phyloP scores from a whole-genome alignment of 441 rosid species.

The Erodium texanum region DNA sequence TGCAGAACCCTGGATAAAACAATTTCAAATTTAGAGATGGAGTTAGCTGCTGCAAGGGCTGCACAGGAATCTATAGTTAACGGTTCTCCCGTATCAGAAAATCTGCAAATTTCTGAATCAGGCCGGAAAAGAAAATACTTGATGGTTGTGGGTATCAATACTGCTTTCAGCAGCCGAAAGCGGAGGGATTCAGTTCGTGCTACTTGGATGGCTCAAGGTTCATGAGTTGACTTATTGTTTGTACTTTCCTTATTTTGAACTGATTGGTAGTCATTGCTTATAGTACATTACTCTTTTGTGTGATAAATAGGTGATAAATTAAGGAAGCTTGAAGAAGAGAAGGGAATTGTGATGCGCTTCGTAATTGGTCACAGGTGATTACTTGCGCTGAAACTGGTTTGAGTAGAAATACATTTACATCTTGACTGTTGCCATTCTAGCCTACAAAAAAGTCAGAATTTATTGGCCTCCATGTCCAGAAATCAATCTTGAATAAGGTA shows the following conservation, averaged over 20 bases:
- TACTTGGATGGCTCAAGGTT: constrained; percentile 97
- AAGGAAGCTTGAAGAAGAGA: constrained; percentile 84
- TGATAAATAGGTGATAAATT: constrained; percentile 50
- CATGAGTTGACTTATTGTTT: constrained; percentile 13
- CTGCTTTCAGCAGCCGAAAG: constrained; percentile 88
- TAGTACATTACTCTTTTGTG: not conserved
- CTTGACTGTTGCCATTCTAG: not conserved
- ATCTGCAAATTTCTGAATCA: constrained; percentile 40
- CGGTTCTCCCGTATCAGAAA: constrained; percentile 70
- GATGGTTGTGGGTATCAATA: constrained; percentile 84
- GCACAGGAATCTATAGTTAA: constrained; percentile 71
- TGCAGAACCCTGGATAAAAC: constrained; percentile 72
- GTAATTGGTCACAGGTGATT: constrained; percentile 85
- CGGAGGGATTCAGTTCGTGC: constrained; percentile 85
- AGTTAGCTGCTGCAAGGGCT: constrained; percentile 72
- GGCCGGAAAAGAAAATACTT: constrained; percentile 53
- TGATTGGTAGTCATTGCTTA: not conserved
- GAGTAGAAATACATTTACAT: not conserved
- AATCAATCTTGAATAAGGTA: no score
- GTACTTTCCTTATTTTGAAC: not conserved
- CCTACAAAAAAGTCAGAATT: no score
- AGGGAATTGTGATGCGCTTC: constrained; percentile 81
- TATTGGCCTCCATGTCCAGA: no score
- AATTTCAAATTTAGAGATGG: constrained; percentile 72
- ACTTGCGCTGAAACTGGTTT: constrained; percentile 10